phyloP scores from a whole-genome alignment of 2,329 filamentous ascomycete species.

The Colletotrichum sidae region DNA sequence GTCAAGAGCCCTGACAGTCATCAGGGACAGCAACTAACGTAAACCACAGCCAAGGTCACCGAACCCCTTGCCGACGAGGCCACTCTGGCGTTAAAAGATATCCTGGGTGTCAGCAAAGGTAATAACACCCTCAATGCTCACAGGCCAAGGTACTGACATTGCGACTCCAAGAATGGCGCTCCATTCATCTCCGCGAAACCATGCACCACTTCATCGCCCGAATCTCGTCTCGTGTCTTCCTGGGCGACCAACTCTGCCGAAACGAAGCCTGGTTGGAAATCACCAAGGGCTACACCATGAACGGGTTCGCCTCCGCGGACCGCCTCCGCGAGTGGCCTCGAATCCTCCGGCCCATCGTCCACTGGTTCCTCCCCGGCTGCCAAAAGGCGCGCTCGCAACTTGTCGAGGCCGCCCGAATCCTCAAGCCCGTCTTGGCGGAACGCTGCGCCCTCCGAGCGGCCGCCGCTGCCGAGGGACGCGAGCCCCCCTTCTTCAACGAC shows the following conservation, averaged over 20 bases:
- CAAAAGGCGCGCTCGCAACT: conserved; percentile 51
- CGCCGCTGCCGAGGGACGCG: conserved; percentile 30
- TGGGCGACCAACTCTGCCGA: conserved; percentile 57
- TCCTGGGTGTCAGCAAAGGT: conserved; percentile 10
- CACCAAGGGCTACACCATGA: conserved; percentile 55
- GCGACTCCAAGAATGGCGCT: conserved; percentile 39
- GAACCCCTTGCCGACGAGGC: conserved; percentile 26
- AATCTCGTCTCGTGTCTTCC: conserved; percentile 61
- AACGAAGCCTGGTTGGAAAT: conserved; percentile 60
- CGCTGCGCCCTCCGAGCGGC: conserved; percentile 43
- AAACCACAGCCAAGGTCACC: conserved; percentile 20
- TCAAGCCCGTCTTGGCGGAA: conserved; percentile 46
- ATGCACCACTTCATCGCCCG: conserved; percentile 54
- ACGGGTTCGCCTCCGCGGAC: conserved; percentile 49
- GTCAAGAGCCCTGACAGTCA: background rate
- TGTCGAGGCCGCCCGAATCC: conserved; percentile 49
- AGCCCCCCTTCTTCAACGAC: conserved; percentile 44
- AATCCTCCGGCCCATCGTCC: conserved; percentile 53
- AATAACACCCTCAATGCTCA: background rate
- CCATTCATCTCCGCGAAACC: conserved; percentile 8
- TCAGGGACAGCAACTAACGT: background rate
- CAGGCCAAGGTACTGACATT: background rate
- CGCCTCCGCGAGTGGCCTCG: conserved; percentile 55
- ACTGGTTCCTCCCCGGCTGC: conserved; percentile 57
- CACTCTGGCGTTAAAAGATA: conserved; percentile 7